Base-by-base conservation (phyloP, 2,329 filamentous ascomycete genomes). In the Sporothrix sp. region DNA sequence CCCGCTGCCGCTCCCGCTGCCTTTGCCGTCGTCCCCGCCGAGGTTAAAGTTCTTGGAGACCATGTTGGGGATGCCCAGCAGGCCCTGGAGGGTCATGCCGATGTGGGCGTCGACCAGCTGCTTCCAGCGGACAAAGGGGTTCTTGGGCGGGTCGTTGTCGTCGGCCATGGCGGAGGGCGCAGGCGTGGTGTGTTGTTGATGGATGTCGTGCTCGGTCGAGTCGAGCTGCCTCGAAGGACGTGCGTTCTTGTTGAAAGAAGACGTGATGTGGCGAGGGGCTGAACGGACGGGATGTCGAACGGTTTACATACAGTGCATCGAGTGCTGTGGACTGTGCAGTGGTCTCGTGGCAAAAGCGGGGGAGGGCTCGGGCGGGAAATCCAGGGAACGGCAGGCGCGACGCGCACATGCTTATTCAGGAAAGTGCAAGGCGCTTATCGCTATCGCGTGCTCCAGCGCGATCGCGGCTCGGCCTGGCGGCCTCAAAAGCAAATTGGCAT, bases 51-150 rank as follows among this genome's bases (percentile, higher is more conserved):
- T 60, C 43, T 58, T 60, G 25, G 58, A 57, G 18, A 62, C 58
- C 9, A 60, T 58, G 13, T 58, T 50, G 8, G 61, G 59, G 25
- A 60, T 48, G 48, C 61, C 59, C 28, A 63, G 54, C 20, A 63
- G 43, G 18, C 59, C 54, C 25, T 63, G 58, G 38, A 65, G 55
- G 13, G 61, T 62, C 20, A 64, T 60, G 35, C 62, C 60, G 52
- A 72, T 59, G 50, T 63, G 65, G 38, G 58, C 56, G 56, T 72
- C 66, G 51, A 72, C 63, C 51, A 66, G 62, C 50, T 68, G 63
- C 56, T 66, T 70, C 59, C 67, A 69, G 51, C 65, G 65, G 35
- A 70, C 56, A 55, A 71, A 70, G n/a, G 62, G 60, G 49, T 69
- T 68, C 40, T 58, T 60, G 4, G 59, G 51, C 6, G 58, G 52